Evolutionary conservation across 345 rosid genomes (phyloP).

Genomic region (Sonneratia caseolaris): DNA sequence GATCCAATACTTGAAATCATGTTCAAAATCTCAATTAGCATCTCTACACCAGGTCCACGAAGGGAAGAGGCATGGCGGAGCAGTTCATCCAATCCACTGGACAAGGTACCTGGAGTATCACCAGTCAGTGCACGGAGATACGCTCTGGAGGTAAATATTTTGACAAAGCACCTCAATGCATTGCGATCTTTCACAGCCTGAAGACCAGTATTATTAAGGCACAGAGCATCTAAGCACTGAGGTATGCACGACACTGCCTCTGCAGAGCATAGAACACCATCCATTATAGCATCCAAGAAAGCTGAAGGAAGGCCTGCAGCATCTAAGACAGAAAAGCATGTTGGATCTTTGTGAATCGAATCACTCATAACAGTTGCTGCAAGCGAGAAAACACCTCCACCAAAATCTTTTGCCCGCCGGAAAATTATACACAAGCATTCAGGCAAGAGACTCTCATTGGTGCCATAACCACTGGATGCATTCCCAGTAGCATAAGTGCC

Average conservation of each 20-base stretch:
- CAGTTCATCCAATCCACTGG: conserved; percentile 89
- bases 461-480: conserved; percentile 64
- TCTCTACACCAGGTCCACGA: conserved; percentile 81
- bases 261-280: conserved; percentile 74
- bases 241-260: conserved; percentile 95
- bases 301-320: conserved; percentile 89
- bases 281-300: conserved; percentile 84
- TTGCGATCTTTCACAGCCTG: conserved; percentile 79
- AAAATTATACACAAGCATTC: conserved; percentile 77
- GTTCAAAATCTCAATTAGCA: conserved; percentile 78
- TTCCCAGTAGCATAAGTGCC: conserved; percentile 94
- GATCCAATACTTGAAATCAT: conserved; percentile 52
- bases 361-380: conserved; percentile 96
- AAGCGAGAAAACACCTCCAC: conserved; percentile 96
- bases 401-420: conserved; percentile 78
- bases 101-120: conserved; percentile 70
- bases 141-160: conserved; percentile 73
- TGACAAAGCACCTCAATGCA: conserved; percentile 85
- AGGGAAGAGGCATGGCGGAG: conserved; percentile 85
- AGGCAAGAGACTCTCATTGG: conserved; percentile 81
- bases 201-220: conserved; percentile 81
- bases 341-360: conserved; percentile 95
- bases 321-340: conserved; percentile 73
- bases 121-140: conserved; percentile 75
- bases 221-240: conserved; percentile 92